Percentiles rank a stretch among this genome's conserved stretches.
phyloP scores from a whole-genome alignment of 257 asterid genomes.

The Gentiana dahurica region DNA sequence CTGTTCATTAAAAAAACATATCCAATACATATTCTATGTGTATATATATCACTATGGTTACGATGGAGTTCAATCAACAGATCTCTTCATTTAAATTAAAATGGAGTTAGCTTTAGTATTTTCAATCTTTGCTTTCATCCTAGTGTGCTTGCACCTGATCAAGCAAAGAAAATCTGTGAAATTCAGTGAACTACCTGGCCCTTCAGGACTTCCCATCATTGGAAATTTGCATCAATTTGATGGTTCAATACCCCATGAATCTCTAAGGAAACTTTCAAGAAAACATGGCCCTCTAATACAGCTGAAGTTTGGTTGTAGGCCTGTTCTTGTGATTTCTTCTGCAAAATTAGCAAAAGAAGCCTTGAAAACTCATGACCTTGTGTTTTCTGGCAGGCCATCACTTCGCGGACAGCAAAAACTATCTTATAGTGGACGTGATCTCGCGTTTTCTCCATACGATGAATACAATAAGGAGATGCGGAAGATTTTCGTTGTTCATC shows the following conservation, averaged over 20 bases:
- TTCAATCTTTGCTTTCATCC: too few species aligned
- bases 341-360: slow-evolving; percentile 8
- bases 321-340: slow-evolving; percentile 7
- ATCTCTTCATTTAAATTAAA: too few species aligned
- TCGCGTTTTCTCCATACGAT: slow-evolving; percentile 6
- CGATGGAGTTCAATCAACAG: too few species aligned
- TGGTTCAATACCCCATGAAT: not conserved
- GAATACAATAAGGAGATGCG: slow-evolving; percentile 2
- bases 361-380: slow-evolving; percentile 3
- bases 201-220: slow-evolving; percentile 10
- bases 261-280: not conserved
- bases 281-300: slow-evolving; percentile 12
- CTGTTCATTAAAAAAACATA: too few species aligned
- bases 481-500: slow-evolving; percentile 6
- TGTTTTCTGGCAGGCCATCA: slow-evolving; percentile 8
- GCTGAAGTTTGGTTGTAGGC: slow-evolving; percentile 1
- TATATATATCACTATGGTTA: too few species aligned
- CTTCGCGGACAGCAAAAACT: not conserved
- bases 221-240: slow-evolving; percentile 4
- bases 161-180: not conserved
- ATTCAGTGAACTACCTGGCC: not conserved
- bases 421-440: slow-evolving; percentile 5
- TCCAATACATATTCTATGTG: too few species aligned
- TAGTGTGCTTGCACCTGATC: too few species aligned
- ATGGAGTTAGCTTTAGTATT: too few species aligned